These are phyloP conservation scores for Neonectria coccinea DNA, from an alignment of 2,329 filamentous ascomycete species.

Conservation along the genomic window DNA sequence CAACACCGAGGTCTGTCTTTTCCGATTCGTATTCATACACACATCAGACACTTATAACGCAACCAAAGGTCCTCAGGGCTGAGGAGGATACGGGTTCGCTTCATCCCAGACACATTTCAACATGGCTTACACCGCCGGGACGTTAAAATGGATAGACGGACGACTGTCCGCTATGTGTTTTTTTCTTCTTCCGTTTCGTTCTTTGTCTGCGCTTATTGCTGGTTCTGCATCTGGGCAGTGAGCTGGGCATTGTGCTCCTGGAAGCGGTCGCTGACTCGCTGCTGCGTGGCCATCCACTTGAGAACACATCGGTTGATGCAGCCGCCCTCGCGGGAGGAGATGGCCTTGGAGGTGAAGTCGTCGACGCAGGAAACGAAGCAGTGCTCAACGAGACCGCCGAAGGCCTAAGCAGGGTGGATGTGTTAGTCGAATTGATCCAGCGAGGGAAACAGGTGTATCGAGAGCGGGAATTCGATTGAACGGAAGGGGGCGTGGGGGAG, in stretches of 20 bases:
- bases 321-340: slow-evolving; percentile 87
- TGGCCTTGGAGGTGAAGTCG: slow-evolving; percentile 97
- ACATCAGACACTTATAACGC: not conserved
- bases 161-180: not conserved
- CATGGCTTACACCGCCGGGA: not conserved
- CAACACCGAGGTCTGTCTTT: slow-evolving; percentile 18
- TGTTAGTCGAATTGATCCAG: slow-evolving; percentile 2
- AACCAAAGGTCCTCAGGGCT: not conserved
- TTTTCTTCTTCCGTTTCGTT: slow-evolving; percentile 1
- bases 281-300: slow-evolving; percentile 93
- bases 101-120: slow-evolving; percentile 1
- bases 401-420: slow-evolving; percentile 47
- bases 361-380: slow-evolving; percentile 98
- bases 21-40: slow-evolving; percentile 40
- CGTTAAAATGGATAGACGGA: not conserved
- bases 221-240: slow-evolving; percentile 62
- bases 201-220: slow-evolving; percentile 48
- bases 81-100: slow-evolving; percentile 1
- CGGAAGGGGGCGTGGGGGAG: slow-evolving; percentile 12
- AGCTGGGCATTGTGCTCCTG: slow-evolving; percentile 75
- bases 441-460: not conserved
- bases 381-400: slow-evolving; percentile 70
- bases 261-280: slow-evolving; percentile 92
- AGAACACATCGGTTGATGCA: slow-evolving; percentile 96
- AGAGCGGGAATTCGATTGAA: not conserved